Evolutionary conservation across 2,329 filamentous ascomycete genomes (phyloP).

Genomic region (Byssoonygena ceratinophila): DNA sequence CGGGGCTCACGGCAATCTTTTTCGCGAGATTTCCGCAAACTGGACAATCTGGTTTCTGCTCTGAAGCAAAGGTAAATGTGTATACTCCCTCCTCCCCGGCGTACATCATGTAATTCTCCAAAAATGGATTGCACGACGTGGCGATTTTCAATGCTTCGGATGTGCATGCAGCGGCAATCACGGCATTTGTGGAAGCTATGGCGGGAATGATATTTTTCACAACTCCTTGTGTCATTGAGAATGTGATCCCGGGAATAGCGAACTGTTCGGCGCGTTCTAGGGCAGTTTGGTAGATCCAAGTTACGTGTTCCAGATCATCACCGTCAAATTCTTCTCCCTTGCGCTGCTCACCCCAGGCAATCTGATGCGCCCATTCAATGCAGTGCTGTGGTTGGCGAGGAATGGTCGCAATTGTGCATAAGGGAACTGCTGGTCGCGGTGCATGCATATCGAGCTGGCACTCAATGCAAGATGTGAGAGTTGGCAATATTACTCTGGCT

Average conservation of each 20-base stretch:
- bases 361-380: constrained; percentile 97
- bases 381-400: constrained; percentile 96
- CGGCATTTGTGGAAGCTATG: constrained; percentile 94
- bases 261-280: constrained; percentile 73
- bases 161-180: constrained; percentile 89
- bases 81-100: constrained; percentile 92
- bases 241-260: constrained; percentile 83
- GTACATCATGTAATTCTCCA: constrained; percentile 99
- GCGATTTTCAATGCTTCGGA: constrained; percentile 95
- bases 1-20: constrained; percentile 59
- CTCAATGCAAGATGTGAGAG: constrained; percentile 91
- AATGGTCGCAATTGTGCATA: constrained; percentile 93
- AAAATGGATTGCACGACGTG: constrained; percentile 66
- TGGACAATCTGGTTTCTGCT: constrained; percentile 88
- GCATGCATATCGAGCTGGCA: constrained; percentile 98
- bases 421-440: constrained; percentile 87
- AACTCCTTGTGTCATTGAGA: constrained; percentile 89
- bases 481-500: constrained; percentile 80
- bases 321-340: constrained; percentile 81
- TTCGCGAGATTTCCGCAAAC: constrained; percentile 81
- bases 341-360: constrained; percentile 84
- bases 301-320: constrained; percentile 91
- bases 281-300: constrained; percentile 88
- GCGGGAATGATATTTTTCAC: constrained; percentile 99
- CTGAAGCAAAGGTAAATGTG: constrained; percentile 92